These are phyloP conservation scores for Rhododendron mucronatum DNA, from an alignment of 148 eudicot species.

Conservation along the genomic window DNA sequence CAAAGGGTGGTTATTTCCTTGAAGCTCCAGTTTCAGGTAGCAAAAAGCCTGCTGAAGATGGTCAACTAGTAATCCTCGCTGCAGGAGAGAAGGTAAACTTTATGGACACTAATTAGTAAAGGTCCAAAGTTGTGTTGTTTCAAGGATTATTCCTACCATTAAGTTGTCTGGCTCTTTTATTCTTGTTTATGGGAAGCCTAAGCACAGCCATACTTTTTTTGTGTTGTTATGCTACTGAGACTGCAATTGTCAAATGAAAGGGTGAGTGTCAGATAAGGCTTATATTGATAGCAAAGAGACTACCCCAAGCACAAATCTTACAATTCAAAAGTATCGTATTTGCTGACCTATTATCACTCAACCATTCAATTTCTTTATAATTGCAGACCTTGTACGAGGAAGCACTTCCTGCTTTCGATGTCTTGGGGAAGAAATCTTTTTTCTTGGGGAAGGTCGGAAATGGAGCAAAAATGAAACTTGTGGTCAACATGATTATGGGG, in stretches of 20 bases:
- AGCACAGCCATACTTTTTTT: not conserved
- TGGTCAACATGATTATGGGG: slow-evolving; percentile 98
- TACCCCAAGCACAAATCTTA: not conserved
- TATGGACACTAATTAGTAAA: not conserved
- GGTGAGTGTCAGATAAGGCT: not conserved
- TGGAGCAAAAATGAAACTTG: slow-evolving; percentile 99
- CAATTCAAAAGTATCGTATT: not conserved
- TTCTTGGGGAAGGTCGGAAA: slow-evolving; percentile 90
- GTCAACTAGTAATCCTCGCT: slow-evolving; percentile 92
- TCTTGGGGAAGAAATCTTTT: slow-evolving; percentile 94
- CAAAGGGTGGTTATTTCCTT: slow-evolving; percentile 81
- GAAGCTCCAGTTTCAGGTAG: slow-evolving; percentile 99
- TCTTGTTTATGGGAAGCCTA: not conserved
- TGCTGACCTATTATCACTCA: not conserved
- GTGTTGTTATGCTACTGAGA: not conserved
- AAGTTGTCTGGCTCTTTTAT: not conserved
- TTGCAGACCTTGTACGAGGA: slow-evolving; percentile 76
- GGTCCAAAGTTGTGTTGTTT: not conserved
- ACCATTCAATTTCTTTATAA: slow-evolving; percentile 10
- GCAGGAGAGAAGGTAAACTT: slow-evolving; percentile 82
- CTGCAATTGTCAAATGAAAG: not conserved
- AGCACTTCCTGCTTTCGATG: slow-evolving; percentile 79
- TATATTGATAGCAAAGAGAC: not conserved
- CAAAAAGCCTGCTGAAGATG: slow-evolving; percentile 99
- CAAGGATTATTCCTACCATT: not conserved